A percentile compares a stretch with the other conserved stretches of the same genome.
phyloP scores from a whole-genome alignment of 1,139 yeast species.

The Yarrowia galli region DNA sequence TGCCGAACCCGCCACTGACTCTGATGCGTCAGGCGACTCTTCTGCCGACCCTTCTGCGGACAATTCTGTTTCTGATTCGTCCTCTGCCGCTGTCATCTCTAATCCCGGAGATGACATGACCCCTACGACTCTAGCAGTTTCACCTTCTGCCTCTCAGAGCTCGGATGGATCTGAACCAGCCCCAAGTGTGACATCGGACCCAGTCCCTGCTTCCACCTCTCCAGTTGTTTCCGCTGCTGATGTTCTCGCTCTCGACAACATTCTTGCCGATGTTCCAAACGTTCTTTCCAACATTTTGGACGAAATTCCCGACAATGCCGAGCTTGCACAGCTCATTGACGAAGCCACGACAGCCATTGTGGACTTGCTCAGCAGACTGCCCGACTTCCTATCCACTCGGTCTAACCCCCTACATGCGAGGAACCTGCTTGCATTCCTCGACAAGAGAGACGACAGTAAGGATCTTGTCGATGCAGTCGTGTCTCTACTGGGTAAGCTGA shows the following conservation, averaged over 20 bases:
- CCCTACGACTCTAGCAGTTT: no score
- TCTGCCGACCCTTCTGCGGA: no score
- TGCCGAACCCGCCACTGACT: no score
- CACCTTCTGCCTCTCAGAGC: no score
- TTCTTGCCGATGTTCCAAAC: not conserved
- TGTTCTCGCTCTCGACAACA: not conserved
- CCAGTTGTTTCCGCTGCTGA: not conserved
- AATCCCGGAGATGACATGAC: no score
- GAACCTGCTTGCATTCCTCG: no score
- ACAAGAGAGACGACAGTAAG: not conserved
- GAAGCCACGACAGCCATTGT: not conserved
- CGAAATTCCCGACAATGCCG: not conserved
- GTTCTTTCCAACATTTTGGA: not conserved
- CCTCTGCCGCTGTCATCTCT: no score
- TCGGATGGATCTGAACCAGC: no score
- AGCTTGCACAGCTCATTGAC: not conserved
- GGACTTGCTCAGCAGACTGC: not conserved
- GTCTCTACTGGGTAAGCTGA: not conserved
- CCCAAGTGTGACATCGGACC: no score
- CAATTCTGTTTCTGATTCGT: no score
- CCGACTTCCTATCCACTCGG: not conserved
- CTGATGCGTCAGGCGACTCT: no score
- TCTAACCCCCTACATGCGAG: no score
- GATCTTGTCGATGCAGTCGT: not conserved
- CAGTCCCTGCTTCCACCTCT: not conserved